A percentile compares a stretch with the other conserved stretches of the same genome.
Conservation (phyloP, 345 rosid species). For the Bretschneidera sinensis region DNA sequence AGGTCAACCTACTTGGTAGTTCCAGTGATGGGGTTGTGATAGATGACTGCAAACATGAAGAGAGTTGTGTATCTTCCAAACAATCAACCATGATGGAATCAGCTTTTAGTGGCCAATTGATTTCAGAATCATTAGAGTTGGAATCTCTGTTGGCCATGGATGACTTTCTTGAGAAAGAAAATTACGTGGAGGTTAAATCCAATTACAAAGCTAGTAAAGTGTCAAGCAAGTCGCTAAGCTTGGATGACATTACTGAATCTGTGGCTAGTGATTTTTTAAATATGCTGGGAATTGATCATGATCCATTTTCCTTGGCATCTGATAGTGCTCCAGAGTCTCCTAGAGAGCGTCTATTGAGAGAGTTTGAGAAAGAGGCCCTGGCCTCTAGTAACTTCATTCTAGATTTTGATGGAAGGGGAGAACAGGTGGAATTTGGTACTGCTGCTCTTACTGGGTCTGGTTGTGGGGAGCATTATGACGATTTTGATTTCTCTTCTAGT, state of each 20-base stretch:
- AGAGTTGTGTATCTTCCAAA: constrained; percentile 13
- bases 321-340: constrained; percentile 95
- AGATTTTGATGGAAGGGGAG: constrained; percentile 35
- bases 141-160: constrained; percentile 28
- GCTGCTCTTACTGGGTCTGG: constrained; percentile 26
- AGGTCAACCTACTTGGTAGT: constrained; percentile 11
- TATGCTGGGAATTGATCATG: constrained; percentile 74
- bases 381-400: constrained; percentile 46
- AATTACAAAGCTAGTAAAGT: constrained; percentile 26
- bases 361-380: constrained; percentile 76
- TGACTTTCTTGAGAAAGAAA: constrained; percentile 49
- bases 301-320: constrained; percentile 61
- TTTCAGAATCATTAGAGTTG: constrained; percentile 31
- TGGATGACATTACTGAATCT: constrained; percentile 53
- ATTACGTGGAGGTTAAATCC: constrained; percentile 23
- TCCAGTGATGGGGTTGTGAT: constrained; percentile 12
- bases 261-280: constrained; percentile 78
- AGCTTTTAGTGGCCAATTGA: constrained; percentile 21
- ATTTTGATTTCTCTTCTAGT: constrained; percentile 48
- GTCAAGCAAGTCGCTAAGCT: constrained; percentile 40
- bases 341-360: constrained; percentile 76
- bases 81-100: constrained; percentile 23
- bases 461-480: constrained; percentile 37
- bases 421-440: too few relatives aligned
- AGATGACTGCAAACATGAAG: constrained; percentile 28